Conservation (phyloP, 2,329 filamentous ascomycete species). For the Neodidymelliopsis sp. region DNA sequence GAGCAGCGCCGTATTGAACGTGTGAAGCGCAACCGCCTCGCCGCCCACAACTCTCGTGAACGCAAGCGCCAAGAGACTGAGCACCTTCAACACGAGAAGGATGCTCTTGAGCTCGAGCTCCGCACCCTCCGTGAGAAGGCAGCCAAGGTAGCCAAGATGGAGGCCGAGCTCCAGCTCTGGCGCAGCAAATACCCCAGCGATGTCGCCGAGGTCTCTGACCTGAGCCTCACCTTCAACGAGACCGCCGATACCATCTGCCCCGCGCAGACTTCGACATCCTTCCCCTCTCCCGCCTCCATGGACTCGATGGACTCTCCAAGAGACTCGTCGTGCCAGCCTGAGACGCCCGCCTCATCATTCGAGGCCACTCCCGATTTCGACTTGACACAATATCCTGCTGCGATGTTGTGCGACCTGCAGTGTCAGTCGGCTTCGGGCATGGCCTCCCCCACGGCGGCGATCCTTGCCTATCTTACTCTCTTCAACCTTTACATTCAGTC, state of each 20-base stretch:
- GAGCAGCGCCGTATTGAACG: conserved; percentile 97
- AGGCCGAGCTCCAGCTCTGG: conserved; percentile 55
- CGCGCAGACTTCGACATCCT: conserved; percentile 43
- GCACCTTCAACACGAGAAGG: conserved; percentile 73
- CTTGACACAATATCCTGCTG: conserved; percentile 99
- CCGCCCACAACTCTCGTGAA: conserved; percentile 95
- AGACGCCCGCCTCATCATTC: conserved; percentile 49
- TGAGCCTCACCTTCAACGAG: conserved; percentile 32
- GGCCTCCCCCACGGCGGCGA: conserved; percentile 40
- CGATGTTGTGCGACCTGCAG: conserved; percentile 99
- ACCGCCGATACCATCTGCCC: conserved; percentile 45
- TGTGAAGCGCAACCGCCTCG: conserved; percentile 93
- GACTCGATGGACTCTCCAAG: conserved; percentile 51
- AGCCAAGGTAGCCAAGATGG: conserved; percentile 58
- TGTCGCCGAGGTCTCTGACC: conserved; percentile 28
- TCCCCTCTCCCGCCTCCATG: conserved; percentile 48
- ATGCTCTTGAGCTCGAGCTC: conserved; percentile 69
- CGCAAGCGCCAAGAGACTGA: conserved; percentile 92
- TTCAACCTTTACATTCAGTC: conserved; percentile 49
- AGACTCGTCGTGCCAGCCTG: conserved; percentile 48
- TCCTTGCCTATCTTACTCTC: conserved; percentile 46
- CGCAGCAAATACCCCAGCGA: conserved; percentile 44
- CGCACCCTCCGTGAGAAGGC: conserved; percentile 61
- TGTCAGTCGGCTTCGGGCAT: conserved; percentile 79
- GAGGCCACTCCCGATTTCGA: conserved; percentile 70